Base-by-base conservation (phyloP, 2,329 filamentous ascomycete genomes). In the Corniculantispora saksenae region DNA sequence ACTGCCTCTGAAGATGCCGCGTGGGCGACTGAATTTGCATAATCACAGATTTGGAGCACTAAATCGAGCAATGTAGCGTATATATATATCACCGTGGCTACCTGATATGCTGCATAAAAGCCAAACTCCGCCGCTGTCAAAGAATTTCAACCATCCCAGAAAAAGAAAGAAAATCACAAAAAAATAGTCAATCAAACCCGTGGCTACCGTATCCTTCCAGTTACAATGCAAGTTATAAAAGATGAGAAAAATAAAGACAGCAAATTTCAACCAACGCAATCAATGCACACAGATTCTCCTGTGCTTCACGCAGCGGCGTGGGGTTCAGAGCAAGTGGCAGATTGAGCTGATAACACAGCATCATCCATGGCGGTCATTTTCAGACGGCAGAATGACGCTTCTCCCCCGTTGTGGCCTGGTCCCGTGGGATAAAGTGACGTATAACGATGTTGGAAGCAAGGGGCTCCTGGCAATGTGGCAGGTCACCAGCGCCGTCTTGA, bases 71-170 rank as follows among this genome's bases (percentile, higher is more conserved):
- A 57, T 61, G 53, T 66, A 62, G 53, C 59, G 21, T 61, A 43
- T 65, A 58, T 65, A 58, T 57, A 43, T 48, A 27, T 48, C 38
- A 40, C 62, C 56, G 35, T n/a, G 48, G 61, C 62, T 61, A 61
- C 57, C 43, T 55, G 54, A 45, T 54, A 61, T 54, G 60, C 29
- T 48, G 48, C 47, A 61, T 51, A 27, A 45, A 65, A 62, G 45
- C 45, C 61, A 57, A 67, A 68, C 67, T 66, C 67, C 67, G 55
- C 55, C 67, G 67, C 67, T 68, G 55, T 66, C 63, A 66, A 68
- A 54, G 17, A 40, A 53, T 61, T 61, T 32, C 47, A 61, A 61
- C 58, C 61, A 65, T 54, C 21, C 38, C 55, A 53, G 21, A 45
- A 51, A 40, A 27, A 15, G 8, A 45, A 55, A n/a, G 54, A 25